Percentiles rank a stretch among this genome's conserved stretches.
Evolutionary conservation across 1,284 basidiomycete species (phyloP).

Genomic region (Pyrrhoderma lamaoense): DNA sequence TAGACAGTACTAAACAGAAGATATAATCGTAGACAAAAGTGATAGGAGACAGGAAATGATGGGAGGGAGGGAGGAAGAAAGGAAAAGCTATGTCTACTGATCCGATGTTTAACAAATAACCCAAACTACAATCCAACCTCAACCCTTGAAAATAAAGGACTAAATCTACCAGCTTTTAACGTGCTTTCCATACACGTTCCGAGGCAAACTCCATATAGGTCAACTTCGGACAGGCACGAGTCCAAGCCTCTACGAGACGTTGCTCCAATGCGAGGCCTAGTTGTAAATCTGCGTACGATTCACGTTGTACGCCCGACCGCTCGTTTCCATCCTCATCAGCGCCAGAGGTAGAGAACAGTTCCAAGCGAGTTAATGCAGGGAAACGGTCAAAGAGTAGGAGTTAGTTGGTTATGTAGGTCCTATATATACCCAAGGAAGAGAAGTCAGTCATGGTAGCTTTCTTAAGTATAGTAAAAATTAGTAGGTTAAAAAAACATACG

Average conservation of each 20-base stretch:
- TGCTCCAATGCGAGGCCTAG: conserved; percentile 9
- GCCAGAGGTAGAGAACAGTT: conserved; percentile 4
- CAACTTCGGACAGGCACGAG: conserved; percentile 9
- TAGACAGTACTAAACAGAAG: not conserved
- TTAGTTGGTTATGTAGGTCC: conserved; percentile 13
- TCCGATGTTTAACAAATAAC: not conserved
- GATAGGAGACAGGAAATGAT: not conserved
- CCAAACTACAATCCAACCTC: not conserved
- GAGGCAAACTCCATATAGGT: conserved; percentile 13
- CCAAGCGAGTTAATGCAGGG: conserved; percentile 4
- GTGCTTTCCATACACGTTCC: conserved; percentile 14
- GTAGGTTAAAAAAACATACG: conserved; percentile 2
- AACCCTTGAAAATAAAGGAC: not conserved
- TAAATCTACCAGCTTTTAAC: not conserved
- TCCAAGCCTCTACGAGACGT: conserved; percentile 13
- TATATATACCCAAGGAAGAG: not conserved
- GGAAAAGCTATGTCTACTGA: not conserved
- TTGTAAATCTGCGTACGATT: conserved; percentile 5
- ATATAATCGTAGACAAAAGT: not conserved
- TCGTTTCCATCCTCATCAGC: not conserved
- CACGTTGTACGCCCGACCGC: not conserved
- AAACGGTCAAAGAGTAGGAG: conserved; percentile 9
- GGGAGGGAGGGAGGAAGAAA: not conserved
- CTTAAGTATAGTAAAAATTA: not conserved
- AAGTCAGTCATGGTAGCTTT: not conserved